Conservation (phyloP, 2,329 filamentous ascomycete species). For the Purpureocillium takamizusanense region DNA sequence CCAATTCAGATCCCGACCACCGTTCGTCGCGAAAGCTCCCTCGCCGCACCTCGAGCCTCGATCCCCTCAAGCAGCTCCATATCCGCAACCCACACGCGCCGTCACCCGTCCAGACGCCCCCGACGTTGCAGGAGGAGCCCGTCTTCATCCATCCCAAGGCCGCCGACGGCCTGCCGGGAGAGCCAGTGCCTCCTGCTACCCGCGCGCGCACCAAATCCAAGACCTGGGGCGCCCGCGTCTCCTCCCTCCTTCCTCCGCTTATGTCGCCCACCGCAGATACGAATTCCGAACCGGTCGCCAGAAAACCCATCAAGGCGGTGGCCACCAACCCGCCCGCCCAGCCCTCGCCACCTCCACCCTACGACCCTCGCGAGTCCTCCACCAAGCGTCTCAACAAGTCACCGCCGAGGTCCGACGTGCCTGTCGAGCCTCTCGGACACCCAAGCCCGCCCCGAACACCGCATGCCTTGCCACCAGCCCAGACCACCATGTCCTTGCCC, state of each 20-base stretch:
- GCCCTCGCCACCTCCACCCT: constrained; percentile 13
- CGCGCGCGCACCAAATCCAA: constrained; percentile 20
- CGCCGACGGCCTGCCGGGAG: constrained; percentile 3
- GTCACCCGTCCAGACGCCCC: not conserved
- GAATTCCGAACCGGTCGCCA: constrained; percentile 12
- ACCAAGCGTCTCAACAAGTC: not conserved
- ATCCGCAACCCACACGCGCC: not conserved
- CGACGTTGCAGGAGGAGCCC: not conserved
- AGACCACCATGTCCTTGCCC: not conserved
- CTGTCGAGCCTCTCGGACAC: not conserved
- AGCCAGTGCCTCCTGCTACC: constrained; percentile 12
- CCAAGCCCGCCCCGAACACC: not conserved
- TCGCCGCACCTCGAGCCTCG: constrained; percentile 2
- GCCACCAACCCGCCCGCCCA: constrained; percentile 7
- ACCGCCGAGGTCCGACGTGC: too few species aligned
- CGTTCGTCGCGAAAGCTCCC: constrained; percentile 5
- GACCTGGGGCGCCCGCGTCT: constrained; percentile 26
- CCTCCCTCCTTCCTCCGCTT: constrained; percentile 28
- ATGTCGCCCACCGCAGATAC: constrained; percentile 22
- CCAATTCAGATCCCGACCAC: constrained; percentile 17
- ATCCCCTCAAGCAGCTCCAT: not conserved
- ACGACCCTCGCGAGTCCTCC: not conserved
- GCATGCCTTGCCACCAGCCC: too few species aligned
- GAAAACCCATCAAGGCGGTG: constrained; percentile 12
- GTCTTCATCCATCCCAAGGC: not conserved